Evolutionary conservation across 768 basidiomycete species (phyloP).

Genomic region (Hericium coralloides): DNA sequence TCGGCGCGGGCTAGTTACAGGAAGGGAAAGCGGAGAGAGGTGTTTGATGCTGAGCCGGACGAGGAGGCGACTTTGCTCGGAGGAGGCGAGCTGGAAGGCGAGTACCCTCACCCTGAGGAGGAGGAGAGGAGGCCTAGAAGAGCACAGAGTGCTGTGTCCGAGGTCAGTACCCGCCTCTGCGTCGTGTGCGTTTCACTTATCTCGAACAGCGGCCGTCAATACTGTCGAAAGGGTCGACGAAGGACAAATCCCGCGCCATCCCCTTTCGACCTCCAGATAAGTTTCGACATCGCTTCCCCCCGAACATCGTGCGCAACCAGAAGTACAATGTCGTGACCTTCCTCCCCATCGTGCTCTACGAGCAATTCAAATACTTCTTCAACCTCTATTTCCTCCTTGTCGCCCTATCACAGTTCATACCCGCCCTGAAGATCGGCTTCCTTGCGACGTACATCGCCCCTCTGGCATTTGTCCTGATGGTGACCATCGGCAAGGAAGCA

Average conservation of each 20-base stretch:
- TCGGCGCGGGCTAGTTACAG: conserved; percentile 19
- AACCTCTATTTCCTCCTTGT: conserved; percentile 97
- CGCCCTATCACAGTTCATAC: conserved; percentile 91
- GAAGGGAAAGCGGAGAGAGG: conserved; percentile 5
- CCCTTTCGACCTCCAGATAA: conserved; percentile 76
- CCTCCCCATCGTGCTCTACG: conserved; percentile 93
- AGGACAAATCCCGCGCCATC: conserved; percentile 70
- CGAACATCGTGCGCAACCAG: conserved; percentile 93
- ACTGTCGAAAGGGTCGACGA: conserved; percentile 20
- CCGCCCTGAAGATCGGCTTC: conserved; percentile 93
- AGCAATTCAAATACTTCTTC: conserved; percentile 99
- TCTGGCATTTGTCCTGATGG: conserved; percentile 86
- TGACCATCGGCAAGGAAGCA: conserved; percentile 98
- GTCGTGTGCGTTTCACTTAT: neutral
- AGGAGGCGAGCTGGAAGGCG: conserved; percentile 23
- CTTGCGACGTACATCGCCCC: conserved; percentile 95
- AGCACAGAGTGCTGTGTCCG: conserved; percentile 10
- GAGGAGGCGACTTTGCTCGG: neutral
- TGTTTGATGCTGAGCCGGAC: conserved; percentile 6
- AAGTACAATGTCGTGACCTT: conserved; percentile 98
- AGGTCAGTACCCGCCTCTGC: conserved; percentile 14
- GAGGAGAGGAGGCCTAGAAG: conserved; percentile 16
- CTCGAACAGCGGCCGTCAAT: conserved; percentile 21
- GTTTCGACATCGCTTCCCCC: conserved; percentile 59
- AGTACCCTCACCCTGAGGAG: conserved; percentile 29